A percentile compares a stretch with the other conserved stretches of the same genome.
These are phyloP conservation scores for Neurospora sp. DNA, from an alignment of 495 filamentous ascomycete species.

Conservation along the genomic window DNA sequence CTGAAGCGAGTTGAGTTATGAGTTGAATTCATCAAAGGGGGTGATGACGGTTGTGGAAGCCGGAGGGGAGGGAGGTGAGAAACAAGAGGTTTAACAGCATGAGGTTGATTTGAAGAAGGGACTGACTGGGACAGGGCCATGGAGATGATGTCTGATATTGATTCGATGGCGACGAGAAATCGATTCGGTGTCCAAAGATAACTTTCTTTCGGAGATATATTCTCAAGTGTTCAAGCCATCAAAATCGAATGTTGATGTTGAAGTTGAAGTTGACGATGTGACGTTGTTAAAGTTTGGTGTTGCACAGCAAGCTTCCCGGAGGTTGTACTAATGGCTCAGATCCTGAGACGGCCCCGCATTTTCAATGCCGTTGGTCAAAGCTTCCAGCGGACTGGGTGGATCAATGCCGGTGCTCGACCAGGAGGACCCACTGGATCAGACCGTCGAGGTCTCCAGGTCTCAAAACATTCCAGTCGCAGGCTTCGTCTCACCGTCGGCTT, in stretches of 20 bases:
- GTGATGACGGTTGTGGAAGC: background rate
- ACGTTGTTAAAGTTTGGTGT: background rate
- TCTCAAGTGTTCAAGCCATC: too few relatives aligned
- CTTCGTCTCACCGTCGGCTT: background rate
- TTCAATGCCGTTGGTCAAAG: background rate
- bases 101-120: background rate
- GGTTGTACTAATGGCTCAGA: background rate
- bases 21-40: background rate
- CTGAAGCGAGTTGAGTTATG: background rate
- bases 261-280: background rate
- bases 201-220: too few relatives aligned
- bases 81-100: background rate
- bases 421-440: too few relatives aligned
- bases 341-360: background rate
- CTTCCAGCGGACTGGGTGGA: background rate
- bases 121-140: background rate
- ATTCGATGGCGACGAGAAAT: too few relatives aligned
- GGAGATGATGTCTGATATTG: too few relatives aligned
- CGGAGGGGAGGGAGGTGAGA: background rate
- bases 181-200: too few relatives aligned
- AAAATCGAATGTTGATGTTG: background rate
- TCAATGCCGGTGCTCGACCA: background rate
- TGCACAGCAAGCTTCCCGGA: background rate
- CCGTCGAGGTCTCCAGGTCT: background rate
- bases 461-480: background rate